Evolutionary conservation across 768 basidiomycete genomes (phyloP), one percentile per base, ranked within the genome.

Genomic region (Artomyces pyxidatus): DNA sequence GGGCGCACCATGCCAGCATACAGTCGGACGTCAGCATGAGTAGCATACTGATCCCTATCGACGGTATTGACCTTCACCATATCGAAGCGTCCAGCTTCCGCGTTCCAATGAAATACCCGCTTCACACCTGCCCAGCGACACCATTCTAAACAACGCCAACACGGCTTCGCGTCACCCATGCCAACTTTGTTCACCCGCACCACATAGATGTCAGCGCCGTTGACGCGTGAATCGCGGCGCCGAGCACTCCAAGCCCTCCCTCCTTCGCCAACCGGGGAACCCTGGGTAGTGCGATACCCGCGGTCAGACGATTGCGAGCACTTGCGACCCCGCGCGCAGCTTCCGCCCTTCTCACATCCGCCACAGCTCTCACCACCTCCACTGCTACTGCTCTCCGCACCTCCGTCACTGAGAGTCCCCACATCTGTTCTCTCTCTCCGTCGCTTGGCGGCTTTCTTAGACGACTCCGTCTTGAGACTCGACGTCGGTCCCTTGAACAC

Each of bases 91-190:
- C 61, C 62, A 32, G 58, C 61, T 16, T 57, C 62, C 6, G 59
- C 63, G 47, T 76, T 68, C 71, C 75, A 78, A 52, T 78, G 72
- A 54, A 77, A 80, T 37, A 79, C 71, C 35, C 77, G 70, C 61
- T 71, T 76, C 50, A 80, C 70, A 0, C 77, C 77, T 19, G 76
- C 75, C 77, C 77, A 80, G 38, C 64, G 63, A 55, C 75, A 79
- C 76, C 75, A 80, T 47, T 74, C 70, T 27, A 80, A 49, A 48
- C 78, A 79, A 37, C 77, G 63, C 72, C 75, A 77, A 58, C 77
- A 79, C 28, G 77, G 78, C 58, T 67, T 68, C 12, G 76, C 72
- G 43, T 62, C 64, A n/a, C 74, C 76, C 60, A 72, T 61, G n/a
- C 74, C 77, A 21, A 62, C 62, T 59, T 73, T 75, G 16, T 70